Evolutionary conservation across 2,329 filamentous ascomycete species (phyloP).

Genomic region (Diaporthe nobilis): DNA sequence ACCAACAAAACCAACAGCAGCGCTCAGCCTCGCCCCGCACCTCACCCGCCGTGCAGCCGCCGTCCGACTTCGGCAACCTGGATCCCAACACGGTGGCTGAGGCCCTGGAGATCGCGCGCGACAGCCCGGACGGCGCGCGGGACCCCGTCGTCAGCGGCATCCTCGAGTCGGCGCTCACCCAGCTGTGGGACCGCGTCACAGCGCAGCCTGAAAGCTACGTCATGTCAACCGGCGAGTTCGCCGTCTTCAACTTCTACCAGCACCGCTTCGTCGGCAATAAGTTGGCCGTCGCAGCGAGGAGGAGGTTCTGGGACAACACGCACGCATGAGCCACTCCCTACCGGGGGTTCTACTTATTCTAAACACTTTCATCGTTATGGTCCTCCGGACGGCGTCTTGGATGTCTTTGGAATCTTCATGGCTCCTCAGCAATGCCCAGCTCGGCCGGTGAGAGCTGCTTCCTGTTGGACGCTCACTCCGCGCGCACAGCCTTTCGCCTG

Average conservation of each 20-base stretch:
- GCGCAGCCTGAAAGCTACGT: slow-evolving; percentile 78
- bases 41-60: slow-evolving; percentile 38
- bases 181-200: slow-evolving; percentile 78
- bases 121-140: slow-evolving; percentile 75
- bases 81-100: slow-evolving; percentile 63
- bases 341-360: not conserved
- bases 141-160: slow-evolving; percentile 74
- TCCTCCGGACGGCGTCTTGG: not conserved
- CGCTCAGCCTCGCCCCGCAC: slow-evolving; percentile 36
- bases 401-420: not conserved
- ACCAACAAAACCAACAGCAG: slow-evolving; percentile 8
- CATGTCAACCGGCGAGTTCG: slow-evolving; percentile 83
- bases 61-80: slow-evolving; percentile 35
- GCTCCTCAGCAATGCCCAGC: not conserved
- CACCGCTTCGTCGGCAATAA: slow-evolving; percentile 71
- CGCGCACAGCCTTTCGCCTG: not conserved
- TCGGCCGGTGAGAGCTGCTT: not conserved
- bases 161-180: slow-evolving; percentile 74
- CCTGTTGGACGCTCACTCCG: not conserved
- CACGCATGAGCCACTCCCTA: slow-evolving; percentile 49
- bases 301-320: slow-evolving; percentile 67
- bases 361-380: slow-evolving; percentile 3
- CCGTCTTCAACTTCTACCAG: slow-evolving; percentile 89
- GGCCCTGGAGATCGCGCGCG: slow-evolving; percentile 82
- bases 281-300: slow-evolving; percentile 62